Base-by-base conservation (phyloP, 148 eudicot species). In the Rhododendron simsii region DNA sequence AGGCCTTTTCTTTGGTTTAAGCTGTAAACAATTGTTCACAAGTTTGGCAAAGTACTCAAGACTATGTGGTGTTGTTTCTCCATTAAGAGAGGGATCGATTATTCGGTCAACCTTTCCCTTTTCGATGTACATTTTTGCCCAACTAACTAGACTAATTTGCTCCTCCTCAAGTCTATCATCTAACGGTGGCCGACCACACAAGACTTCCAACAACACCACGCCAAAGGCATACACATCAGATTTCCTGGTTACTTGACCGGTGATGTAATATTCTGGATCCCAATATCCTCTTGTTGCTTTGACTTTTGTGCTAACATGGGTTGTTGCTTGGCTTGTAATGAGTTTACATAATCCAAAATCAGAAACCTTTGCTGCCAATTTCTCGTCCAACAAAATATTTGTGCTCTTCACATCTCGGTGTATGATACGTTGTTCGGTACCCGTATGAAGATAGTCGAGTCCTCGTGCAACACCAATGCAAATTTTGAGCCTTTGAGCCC, bases 211-310 rank as follows among this genome's bases (percentile, higher is more conserved):
- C 57, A 79, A 4, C 35, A 79, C 81, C 57, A 79, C 57, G 1
- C 81, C 81, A 26, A 79, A 47, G 0, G 57, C 81, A 9, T 79
- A 79, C 23, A 79, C 81, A 47, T 79, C 81, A 79, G 81, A 79
- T 79, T 79, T 79, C 37, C 23, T 47, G 35, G 81, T 47, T 23
- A 79, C 16, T 11, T 37, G 48, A 2, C 1, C 5, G 16, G 81
- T 79, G 18, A 0, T 3, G 37, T n/a, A 47, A 26, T 78, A 78
- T 10, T 78, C 35, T 14, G 53, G 81, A 79, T 79, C 81, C 21
- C n/a, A 48, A n/a, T 11, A 47, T 1, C 81, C 81, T 2, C n/a
- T 2, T 2, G 57, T 79, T n/a, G 35, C 81, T 79, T 79, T 79
- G 16, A 79, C 81, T 0, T 18, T 50, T 79, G 81, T 79, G 9